Conservation (phyloP, 352 stramenopile species). For the Vaucheria bursata region DNA sequence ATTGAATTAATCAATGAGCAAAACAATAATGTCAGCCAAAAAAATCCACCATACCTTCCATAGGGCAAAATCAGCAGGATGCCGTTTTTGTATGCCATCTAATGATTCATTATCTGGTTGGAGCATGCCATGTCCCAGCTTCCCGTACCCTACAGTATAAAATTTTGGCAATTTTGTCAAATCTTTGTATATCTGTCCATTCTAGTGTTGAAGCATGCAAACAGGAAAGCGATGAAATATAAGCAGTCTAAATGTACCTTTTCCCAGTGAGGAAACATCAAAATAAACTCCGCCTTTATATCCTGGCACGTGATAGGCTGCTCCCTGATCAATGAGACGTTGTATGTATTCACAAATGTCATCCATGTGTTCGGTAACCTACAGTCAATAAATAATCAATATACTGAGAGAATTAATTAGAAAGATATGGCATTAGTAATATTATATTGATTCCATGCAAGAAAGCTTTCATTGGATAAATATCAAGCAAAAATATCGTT, state of each 20-base stretch:
- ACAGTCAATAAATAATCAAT: too few species aligned
- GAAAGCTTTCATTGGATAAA: too few species aligned
- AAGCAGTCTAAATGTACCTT: background rate
- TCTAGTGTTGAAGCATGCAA: too few species aligned
- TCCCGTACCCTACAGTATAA: constrained; percentile 4
- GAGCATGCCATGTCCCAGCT: background rate
- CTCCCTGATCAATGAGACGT: background rate
- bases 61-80: constrained; percentile 1
- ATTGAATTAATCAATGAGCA: too few species aligned
- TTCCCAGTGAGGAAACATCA: background rate
- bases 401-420: too few species aligned
- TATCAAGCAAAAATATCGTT: too few species aligned
- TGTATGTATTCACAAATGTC: background rate
- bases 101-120: background rate
- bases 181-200: too few species aligned
- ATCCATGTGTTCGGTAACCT: constrained; percentile 24
- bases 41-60: constrained; percentile 23
- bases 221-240: background rate
- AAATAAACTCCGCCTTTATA: background rate
- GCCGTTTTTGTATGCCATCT: background rate
- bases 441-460: too few species aligned
- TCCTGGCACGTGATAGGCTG: background rate
- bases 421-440: too few species aligned
- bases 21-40: too few species aligned
- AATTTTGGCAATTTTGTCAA: background rate